Conservation (phyloP, 352 stramenopile genomes). For the Globisporangium ultimum region DNA sequence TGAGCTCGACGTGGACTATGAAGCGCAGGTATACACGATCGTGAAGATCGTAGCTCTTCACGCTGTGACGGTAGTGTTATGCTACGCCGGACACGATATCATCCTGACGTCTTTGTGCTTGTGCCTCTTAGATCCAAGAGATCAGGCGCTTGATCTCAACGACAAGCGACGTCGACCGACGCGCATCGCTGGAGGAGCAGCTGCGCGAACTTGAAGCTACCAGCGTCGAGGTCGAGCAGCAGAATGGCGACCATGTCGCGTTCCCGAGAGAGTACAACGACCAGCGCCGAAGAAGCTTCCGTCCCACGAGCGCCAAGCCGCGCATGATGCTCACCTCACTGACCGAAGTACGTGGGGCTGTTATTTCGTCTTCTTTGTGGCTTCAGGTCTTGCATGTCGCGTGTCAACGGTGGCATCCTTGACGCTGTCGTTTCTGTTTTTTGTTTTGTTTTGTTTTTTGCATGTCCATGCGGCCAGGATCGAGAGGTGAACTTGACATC, state of each 20-base stretch:
- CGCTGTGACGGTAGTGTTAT: neutral
- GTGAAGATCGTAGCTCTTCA: neutral
- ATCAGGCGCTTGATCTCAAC: constrained; percentile 74
- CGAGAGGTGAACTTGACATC: constrained; percentile 50
- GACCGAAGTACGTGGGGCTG: constrained; percentile 26
- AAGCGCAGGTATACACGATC: constrained; percentile 56
- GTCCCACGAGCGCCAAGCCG: constrained; percentile 61
- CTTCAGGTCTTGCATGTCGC: too few relatives aligned
- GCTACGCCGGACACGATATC: too few relatives aligned
- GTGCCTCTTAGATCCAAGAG: constrained; percentile 56
- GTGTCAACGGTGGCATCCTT: too few relatives aligned
- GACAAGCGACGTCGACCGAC: constrained; percentile 57
- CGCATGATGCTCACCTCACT: constrained; percentile 53
- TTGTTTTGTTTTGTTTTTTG: constrained; percentile 1
- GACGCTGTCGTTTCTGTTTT: neutral
- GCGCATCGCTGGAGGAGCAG: constrained; percentile 60
- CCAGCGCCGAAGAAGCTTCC: constrained; percentile 64
- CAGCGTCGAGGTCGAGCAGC: constrained; percentile 43
- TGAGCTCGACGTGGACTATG: constrained; percentile 63
- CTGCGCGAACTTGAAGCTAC: constrained; percentile 60
- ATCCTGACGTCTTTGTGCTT: neutral
- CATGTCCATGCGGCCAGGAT: constrained; percentile 24
- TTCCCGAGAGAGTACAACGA: constrained; percentile 1
- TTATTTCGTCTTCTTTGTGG: neutral
- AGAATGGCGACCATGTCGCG: constrained; percentile 2